These are phyloP conservation scores for Luvunga scandens DNA, from an alignment of 345 rosid genomes.

Conservation along the genomic window DNA sequence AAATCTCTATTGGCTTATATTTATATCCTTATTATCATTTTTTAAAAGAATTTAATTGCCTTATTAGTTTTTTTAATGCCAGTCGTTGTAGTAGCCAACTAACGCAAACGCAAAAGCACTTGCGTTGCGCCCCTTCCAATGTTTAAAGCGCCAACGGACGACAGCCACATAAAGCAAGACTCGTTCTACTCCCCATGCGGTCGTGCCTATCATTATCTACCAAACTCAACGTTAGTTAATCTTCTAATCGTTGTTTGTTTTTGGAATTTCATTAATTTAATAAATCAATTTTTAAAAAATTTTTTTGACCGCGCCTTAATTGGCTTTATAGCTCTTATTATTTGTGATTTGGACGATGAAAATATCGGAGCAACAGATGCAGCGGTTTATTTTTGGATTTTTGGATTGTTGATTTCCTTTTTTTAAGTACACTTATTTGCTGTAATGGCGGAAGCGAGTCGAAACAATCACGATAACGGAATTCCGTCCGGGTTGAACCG, in stretches of 20 bases:
- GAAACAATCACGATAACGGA: slow-evolving; percentile 26
- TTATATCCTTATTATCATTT: no score
- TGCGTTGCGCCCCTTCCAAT: background rate
- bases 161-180: background rate
- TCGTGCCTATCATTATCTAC: background rate
- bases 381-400: slow-evolving; percentile 27
- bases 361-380: slow-evolving; percentile 6
- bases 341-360: background rate
- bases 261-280: no score
- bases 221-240: background rate
- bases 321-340: background rate
- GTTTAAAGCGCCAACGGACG: slow-evolving; percentile 15
- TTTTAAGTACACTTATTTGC: background rate
- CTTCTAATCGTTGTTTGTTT: background rate
- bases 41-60: background rate
- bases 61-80: background rate
- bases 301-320: background rate
- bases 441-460: slow-evolving; percentile 42
- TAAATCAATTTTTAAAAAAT: no score
- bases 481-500: slow-evolving; percentile 80
- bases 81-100: background rate
- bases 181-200: background rate
- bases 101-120: background rate
- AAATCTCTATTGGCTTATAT: no score
- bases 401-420: background rate